A percentile compares a stretch with the other conserved stretches of the same genome.
phyloP scores from a whole-genome alignment of 2,329 filamentous ascomycete genomes.

The Cylindrodendrum hubeiense region DNA sequence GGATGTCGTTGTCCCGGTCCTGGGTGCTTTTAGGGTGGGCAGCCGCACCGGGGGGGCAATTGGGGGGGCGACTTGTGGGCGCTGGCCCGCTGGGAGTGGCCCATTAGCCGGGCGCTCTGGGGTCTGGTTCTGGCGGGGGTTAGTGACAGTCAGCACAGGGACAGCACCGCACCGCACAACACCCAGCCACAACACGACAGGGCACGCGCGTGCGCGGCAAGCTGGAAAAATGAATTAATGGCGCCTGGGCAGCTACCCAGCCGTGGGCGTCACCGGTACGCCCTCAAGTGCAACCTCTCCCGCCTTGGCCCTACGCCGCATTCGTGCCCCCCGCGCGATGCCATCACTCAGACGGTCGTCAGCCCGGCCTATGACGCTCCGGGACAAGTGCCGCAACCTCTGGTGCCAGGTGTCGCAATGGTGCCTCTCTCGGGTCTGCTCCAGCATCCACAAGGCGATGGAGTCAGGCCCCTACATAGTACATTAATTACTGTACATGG shows the following conservation, averaged over 20 bases:
- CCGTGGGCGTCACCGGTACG: background rate
- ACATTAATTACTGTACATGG: background rate
- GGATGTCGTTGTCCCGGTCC: too few relatives aligned
- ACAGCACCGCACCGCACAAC: background rate
- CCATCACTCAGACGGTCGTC: background rate
- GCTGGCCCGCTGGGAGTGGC: background rate
- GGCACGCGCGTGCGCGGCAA: background rate
- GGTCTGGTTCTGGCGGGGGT: background rate
- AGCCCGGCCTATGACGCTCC: conserved; percentile 22
- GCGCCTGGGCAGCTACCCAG: too few relatives aligned
- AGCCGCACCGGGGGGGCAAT: conserved; percentile 1
- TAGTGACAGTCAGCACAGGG: background rate
- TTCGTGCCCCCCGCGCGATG: background rate
- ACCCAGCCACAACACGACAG: background rate
- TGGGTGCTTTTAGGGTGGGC: conserved; percentile 1
- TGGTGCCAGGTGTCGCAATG: conserved; percentile 11
- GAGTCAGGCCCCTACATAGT: conserved; percentile 4
- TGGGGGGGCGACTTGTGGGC: background rate
- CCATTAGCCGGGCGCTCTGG: background rate
- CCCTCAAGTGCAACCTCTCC: background rate
- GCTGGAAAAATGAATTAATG: background rate
- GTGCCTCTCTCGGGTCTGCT: conserved; percentile 7
- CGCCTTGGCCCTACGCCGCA: background rate
- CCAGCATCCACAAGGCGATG: conserved; percentile 8
- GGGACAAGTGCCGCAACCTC: conserved; percentile 15